These are phyloP conservation scores for Linum tenue DNA, from an alignment of 345 rosid genomes.

Conservation along the genomic window DNA sequence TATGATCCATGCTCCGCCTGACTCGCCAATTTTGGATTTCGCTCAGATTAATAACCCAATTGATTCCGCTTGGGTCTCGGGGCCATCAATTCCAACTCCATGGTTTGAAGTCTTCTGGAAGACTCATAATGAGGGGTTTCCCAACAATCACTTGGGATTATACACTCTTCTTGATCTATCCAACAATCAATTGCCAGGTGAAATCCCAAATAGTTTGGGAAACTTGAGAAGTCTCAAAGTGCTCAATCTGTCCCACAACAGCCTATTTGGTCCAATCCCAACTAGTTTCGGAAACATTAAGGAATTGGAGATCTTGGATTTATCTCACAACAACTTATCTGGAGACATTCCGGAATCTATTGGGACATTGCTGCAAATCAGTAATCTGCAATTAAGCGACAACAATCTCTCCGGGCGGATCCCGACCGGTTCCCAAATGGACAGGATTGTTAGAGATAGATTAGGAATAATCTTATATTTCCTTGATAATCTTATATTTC, in stretches of 20 bases:
- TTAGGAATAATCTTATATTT: too few relatives aligned
- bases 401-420: background rate
- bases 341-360: background rate
- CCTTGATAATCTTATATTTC: too few relatives aligned
- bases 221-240: background rate
- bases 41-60: too few relatives aligned
- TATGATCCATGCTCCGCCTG: too few relatives aligned
- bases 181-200: background rate
- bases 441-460: too few relatives aligned
- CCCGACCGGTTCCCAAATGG: background rate
- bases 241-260: background rate
- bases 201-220: background rate
- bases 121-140: background rate
- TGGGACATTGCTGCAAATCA: background rate
- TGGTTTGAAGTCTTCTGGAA: background rate
- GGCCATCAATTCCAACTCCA: background rate
- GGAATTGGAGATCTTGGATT: background rate
- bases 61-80: too few relatives aligned
- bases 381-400: background rate
- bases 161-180: background rate
- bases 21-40: too few relatives aligned
- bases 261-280: background rate
- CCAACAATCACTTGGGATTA: background rate
- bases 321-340: background rate
- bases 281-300: background rate